A percentile compares a stretch with the other conserved stretches of the same genome.
Conservation (phyloP, 805 yeast species). For the Grigorovia transvaalensis region DNA sequence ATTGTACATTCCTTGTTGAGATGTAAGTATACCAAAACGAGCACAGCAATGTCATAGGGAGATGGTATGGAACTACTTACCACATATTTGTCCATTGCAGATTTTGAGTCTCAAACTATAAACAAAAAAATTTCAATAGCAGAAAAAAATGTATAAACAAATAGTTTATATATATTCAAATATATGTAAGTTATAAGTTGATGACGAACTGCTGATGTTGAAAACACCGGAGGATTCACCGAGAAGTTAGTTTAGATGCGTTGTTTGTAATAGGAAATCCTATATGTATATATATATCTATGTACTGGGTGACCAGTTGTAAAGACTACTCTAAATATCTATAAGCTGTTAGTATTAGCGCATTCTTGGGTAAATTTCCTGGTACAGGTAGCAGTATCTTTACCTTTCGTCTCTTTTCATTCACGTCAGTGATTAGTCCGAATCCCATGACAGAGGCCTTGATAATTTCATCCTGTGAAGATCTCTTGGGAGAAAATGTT, state of each 20-base stretch:
- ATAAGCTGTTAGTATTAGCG: conserved; percentile 63
- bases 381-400: conserved; percentile 80
- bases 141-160: too few relatives aligned
- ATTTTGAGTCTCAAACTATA: neutral
- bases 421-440: conserved; percentile 57
- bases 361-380: conserved; percentile 67
- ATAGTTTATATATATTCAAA: too few relatives aligned
- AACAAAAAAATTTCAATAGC: too few relatives aligned
- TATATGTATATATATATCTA: neutral
- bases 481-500: conserved; percentile 39
- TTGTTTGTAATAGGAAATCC: neutral
- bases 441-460: conserved; percentile 66
- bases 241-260: too few relatives aligned
- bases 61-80: conserved; percentile 6
- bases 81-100: neutral
- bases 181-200: too few relatives aligned
- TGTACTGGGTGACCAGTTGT: neutral
- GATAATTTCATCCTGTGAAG: conserved; percentile 37
- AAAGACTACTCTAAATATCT: conserved; percentile 63
- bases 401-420: conserved; percentile 59
- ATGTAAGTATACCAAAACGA: conserved; percentile 15
- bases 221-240: too few relatives aligned
- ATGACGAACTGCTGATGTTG: too few relatives aligned
- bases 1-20: conserved; percentile 8
- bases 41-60: conserved; percentile 20